Percentiles rank a stretch among this genome's conserved stretches.
phyloP scores from a whole-genome alignment of 768 basidiomycete genomes.

The Hericium erinaceus region DNA sequence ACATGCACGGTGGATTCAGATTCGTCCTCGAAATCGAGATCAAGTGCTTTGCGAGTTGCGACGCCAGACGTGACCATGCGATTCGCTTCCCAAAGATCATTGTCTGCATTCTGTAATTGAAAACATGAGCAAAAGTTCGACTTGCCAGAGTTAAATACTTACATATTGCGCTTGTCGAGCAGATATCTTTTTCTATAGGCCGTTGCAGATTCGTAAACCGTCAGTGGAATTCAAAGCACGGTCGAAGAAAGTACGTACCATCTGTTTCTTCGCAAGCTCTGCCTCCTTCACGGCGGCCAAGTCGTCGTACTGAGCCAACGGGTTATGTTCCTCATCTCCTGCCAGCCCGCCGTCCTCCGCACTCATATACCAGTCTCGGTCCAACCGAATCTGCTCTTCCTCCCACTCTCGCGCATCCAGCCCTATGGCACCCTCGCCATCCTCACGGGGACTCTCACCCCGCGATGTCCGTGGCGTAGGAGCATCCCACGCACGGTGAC shows the following conservation, averaged over 20 bases:
- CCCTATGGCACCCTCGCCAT: slow-evolving; percentile 54
- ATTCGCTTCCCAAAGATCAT: slow-evolving; percentile 97
- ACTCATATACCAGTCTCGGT: slow-evolving; percentile 94
- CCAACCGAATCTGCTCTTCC: slow-evolving; percentile 86
- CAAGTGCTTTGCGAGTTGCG: slow-evolving; percentile 75
- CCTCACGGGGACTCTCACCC: slow-evolving; percentile 47
- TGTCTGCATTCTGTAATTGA: slow-evolving; percentile 80
- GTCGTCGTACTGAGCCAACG: slow-evolving; percentile 89
- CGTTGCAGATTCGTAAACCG: background rate
- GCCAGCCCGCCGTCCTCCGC: slow-evolving; percentile 82
- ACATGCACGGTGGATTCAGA: slow-evolving; percentile 95
- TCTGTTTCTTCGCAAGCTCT: slow-evolving; percentile 69
- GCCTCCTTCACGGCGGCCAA: slow-evolving; percentile 57
- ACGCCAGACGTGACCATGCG: slow-evolving; percentile 96
- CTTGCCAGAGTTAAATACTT: slow-evolving; percentile 20
- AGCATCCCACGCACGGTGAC: slow-evolving; percentile 63
- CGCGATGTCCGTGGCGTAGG: slow-evolving; percentile 67
- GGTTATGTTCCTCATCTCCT: slow-evolving; percentile 89
- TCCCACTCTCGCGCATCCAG: slow-evolving; percentile 91
- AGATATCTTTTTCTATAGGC: slow-evolving; percentile 69
- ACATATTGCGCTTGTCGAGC: slow-evolving; percentile 96
- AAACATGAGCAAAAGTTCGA: slow-evolving; percentile 4
- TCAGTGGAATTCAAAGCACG: slow-evolving; percentile 12
- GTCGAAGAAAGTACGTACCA: slow-evolving; percentile 34
- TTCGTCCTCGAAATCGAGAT: slow-evolving; percentile 95